Base-by-base conservation (phyloP, 495 filamentous ascomycete genomes). In the Lichenothelia convexa region DNA sequence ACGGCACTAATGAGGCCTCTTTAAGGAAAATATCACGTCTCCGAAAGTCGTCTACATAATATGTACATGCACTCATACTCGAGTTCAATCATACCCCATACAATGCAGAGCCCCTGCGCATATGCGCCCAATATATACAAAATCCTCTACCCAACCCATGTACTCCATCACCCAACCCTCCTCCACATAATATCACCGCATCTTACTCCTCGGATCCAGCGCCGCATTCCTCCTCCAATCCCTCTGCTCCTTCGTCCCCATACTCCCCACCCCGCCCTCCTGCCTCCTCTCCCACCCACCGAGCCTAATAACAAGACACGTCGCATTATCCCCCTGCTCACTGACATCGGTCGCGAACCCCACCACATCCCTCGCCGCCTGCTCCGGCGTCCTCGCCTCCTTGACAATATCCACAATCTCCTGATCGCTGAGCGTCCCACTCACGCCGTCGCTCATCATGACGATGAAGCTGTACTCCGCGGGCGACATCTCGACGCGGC, bases 371-470 rank as follows among this genome's bases (percentile, higher is more conserved):
- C 63, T 67, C 2, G 80, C 71, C 2, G 71, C 89, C 56, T 92
- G 69, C 43, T 92, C 86, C 0, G 89, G 89, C 0, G 91, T 97
- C 47, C 62, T 69, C 5, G 80, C 78, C 55, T 97, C 89, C 51
- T 95, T 97, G 40, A 95, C 67, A 19, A 95, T 74, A 49, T 97
- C 89, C 18, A 92, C 83, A 39, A 95, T 76, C 59, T 97, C 89
- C 58, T 95, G 84, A 50, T 97, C 89, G 26, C 60, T 67, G 6
- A 93, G 56, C 3, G 73, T 75, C 1, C 81, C 85, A 32, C 73
- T 83, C 15, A 97, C 71, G 8, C 89, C 89, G 51, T 97, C 89
- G 9, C 71, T 78, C 43, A 92, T 67, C 30, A 97, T 67, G 0
- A 92, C 84, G 29, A 94, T 41, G 56, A 97, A 97, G 1, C 71